Base-by-base conservation (phyloP, 805 yeast genomes). In the Schwanniomyces vanrijiae region DNA sequence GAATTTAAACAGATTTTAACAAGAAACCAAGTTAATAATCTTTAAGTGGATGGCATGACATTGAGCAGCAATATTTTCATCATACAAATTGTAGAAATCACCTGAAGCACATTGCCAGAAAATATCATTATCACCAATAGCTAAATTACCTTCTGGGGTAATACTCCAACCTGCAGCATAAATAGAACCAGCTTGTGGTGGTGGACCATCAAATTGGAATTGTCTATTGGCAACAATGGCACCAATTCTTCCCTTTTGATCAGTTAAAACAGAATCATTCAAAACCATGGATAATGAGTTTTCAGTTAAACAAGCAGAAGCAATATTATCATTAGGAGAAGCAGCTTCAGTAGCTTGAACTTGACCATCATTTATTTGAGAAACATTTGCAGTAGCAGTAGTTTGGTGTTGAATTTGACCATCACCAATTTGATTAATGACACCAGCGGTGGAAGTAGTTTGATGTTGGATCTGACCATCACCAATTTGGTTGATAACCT, bases 51-150 rank as follows among this genome's bases (percentile, higher is more conserved):
- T 86, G 48, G 83, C 75, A 46, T 69, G 61, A 77, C 91, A 85
- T 61, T 83, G 88, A 24, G 61, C 66, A 49, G 84, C 89, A 45
- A 83, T 64, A 43, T 53, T 51, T 65, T 81, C 71, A 64, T 84
- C 88, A 68, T 86, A 86, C 68, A 86, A 72, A 77, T 86, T 86
- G 84, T 84, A 85, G 80, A 86, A 86, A 60, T 73, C 75, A 59
- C 92, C 92, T 37, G 90, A 83, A 55, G 78, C 61, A 75, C 92
- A 86, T 73, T 84, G 86, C 79, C 80, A 86, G 76, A 86, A 86
- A 46, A 76, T 73, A 51, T 80, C 80, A 43, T 69, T 62, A 57
- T 71, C 69, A 69, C 90, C 90, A 51, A 85, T 68, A 28, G 88
- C 88, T 60, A 85, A 77, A 54, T 55, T 53, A 40, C 54, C 55